Conservation (phyloP, 768 basidiomycete species). For the Rhodotorula paludigena region DNA sequence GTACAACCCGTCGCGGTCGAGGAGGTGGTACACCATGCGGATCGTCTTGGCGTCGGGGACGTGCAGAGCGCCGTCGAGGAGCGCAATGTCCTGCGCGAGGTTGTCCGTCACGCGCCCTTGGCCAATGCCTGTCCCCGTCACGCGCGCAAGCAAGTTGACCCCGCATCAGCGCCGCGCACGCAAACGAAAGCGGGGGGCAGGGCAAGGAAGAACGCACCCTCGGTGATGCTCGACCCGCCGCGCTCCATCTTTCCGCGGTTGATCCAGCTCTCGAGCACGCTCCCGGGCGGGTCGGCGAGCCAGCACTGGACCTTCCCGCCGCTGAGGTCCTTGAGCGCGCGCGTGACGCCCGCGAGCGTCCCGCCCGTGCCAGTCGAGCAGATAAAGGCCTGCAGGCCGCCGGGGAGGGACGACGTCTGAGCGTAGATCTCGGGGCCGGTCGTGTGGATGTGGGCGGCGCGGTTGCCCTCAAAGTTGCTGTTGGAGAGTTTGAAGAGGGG, state of each 20-base stretch:
- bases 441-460: conserved; percentile 74
- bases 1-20: conserved; percentile 90
- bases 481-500: background rate
- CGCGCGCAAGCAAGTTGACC: too few relatives aligned
- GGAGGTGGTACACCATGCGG: conserved; percentile 83
- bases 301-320: conserved; percentile 74
- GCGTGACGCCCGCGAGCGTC: conserved; percentile 82
- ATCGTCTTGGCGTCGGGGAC: conserved; percentile 86
- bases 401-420: conserved; percentile 58
- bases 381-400: conserved; percentile 79
- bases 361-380: conserved; percentile 95
- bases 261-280: conserved; percentile 78
- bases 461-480: conserved; percentile 60
- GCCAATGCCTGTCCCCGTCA: conserved; percentile 82
- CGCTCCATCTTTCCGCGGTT: conserved; percentile 69
- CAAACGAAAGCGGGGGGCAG: too few relatives aligned
- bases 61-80: conserved; percentile 70
- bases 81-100: conserved; percentile 69
- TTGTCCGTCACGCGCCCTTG: conserved; percentile 94
- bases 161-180: too few relatives aligned
- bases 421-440: conserved; percentile 98
- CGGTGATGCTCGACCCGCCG: conserved; percentile 80
- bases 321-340: conserved; percentile 76
- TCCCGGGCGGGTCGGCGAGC: conserved; percentile 96
- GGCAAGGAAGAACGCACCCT: conserved; percentile 68